phyloP scores from a whole-genome alignment of 441 rosid genomes.

The Pelargonium citronellum region DNA sequence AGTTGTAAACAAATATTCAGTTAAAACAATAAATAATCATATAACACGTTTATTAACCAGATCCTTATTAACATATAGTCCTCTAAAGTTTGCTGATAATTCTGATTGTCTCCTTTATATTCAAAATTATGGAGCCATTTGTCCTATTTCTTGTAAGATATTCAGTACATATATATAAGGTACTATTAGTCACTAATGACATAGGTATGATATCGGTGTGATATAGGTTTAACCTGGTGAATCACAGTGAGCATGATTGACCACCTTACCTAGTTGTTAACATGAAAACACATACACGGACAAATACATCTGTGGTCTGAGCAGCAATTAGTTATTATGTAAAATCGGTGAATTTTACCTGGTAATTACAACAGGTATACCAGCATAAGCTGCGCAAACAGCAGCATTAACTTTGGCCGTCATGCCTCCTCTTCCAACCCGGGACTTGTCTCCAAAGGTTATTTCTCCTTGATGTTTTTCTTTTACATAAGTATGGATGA shows the following conservation, averaged over 20 bases:
- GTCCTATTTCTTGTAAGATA: not conserved
- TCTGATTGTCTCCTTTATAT: not conserved
- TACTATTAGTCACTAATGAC: too few species aligned
- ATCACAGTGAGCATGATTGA: not conserved
- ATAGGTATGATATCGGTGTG: not conserved
- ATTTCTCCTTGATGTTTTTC: conserved; percentile 32
- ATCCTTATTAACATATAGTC: not conserved
- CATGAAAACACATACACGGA: too few species aligned
- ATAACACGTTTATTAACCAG: not conserved
- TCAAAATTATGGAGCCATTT: not conserved
- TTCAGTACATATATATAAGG: too few species aligned
- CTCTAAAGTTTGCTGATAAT: not conserved
- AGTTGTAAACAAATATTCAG: not conserved
- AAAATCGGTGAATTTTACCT: conserved; percentile 18
- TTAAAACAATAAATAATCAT: not conserved
- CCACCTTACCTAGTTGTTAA: too few species aligned
- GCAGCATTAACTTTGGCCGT: conserved; percentile 36
- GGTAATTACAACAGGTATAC: conserved; percentile 34
- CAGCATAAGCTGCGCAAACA: conserved; percentile 28
- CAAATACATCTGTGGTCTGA: not conserved
- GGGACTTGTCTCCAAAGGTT: conserved; percentile 35
- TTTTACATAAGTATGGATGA: conserved; percentile 27
- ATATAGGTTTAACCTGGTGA: not conserved
- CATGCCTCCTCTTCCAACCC: conserved; percentile 38
- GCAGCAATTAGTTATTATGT: not conserved